phyloP scores from a whole-genome alignment of 2,329 filamentous ascomycete species.

The Phaeosphaeria sp. region DNA sequence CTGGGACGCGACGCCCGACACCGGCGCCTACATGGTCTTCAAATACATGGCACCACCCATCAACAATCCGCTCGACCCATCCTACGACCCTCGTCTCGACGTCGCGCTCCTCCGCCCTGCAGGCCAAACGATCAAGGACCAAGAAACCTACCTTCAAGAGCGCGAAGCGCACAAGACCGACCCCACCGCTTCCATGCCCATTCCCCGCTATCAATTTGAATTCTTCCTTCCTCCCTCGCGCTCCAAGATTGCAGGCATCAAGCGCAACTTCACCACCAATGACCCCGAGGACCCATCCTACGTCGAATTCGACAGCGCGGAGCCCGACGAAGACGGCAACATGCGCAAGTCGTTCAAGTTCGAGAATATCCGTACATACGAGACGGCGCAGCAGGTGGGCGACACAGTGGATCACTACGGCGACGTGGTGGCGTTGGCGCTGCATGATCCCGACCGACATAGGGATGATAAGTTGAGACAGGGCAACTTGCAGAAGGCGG shows the following conservation, averaged over 20 bases:
- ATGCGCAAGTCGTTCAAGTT: slow-evolving; percentile 61
- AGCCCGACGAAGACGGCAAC: slow-evolving; percentile 53
- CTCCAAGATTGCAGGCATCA: slow-evolving; percentile 58
- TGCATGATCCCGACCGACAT: slow-evolving; percentile 61
- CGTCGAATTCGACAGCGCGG: slow-evolving; percentile 40
- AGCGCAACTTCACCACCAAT: slow-evolving; percentile 63
- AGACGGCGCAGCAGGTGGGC: slow-evolving; percentile 62
- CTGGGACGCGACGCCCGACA: slow-evolving; percentile 65
- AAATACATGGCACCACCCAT: slow-evolving; percentile 69
- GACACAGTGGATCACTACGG: slow-evolving; percentile 61
- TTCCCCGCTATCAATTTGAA: slow-evolving; percentile 65
- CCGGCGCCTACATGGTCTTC: slow-evolving; percentile 65
- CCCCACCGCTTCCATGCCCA: slow-evolving; percentile 58
- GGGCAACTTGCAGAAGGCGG: slow-evolving; percentile 56
- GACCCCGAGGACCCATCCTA: slow-evolving; percentile 40
- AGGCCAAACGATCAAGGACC: slow-evolving; percentile 59
- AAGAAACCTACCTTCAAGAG: slow-evolving; percentile 58
- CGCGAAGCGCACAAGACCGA: slow-evolving; percentile 52
- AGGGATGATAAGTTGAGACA: slow-evolving; percentile 43
- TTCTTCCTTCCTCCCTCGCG: slow-evolving; percentile 63
- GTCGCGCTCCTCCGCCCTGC: slow-evolving; percentile 64
- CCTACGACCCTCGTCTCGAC: slow-evolving; percentile 67
- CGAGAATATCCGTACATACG: slow-evolving; percentile 66
- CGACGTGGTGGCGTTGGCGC: slow-evolving; percentile 63
- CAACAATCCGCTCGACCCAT: slow-evolving; percentile 50